Evolutionary conservation across 169 alveolate genomes (phyloP).

Genomic region (Plasmodium coatneyi): DNA sequence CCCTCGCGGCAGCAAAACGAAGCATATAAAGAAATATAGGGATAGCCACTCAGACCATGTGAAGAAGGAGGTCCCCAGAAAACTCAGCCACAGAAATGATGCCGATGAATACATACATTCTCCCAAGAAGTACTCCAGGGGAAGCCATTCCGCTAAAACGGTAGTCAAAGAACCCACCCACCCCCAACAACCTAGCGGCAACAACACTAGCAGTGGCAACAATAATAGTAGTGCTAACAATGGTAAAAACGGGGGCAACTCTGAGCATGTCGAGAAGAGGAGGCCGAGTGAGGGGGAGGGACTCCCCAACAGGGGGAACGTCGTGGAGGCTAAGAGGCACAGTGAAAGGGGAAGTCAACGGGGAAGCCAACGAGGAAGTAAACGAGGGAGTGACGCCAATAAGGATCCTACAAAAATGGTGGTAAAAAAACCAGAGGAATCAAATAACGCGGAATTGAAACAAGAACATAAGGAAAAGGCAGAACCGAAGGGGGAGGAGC

Average conservation of each 20-base stretch:
- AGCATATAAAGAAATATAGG: not conserved
- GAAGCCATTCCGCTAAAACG: not conserved
- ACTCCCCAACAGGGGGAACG: not conserved
- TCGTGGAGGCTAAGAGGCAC: not conserved
- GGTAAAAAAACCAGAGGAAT: not conserved
- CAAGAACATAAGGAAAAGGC: not conserved
- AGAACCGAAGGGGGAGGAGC: not conserved
- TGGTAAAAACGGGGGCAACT: not conserved
- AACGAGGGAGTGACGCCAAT: not conserved
- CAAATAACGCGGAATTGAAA: not conserved
- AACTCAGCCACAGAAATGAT: not conserved
- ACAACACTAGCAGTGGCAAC: not conserved
- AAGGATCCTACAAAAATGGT: not conserved
- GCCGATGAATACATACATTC: not conserved
- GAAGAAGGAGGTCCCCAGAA: not conserved
- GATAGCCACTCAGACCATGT: not conserved
- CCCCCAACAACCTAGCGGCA: not conserved
- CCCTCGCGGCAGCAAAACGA: not conserved
- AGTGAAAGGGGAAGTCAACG: not conserved
- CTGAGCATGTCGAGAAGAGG: not conserved
- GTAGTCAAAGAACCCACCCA: not conserved
- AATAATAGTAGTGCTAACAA: not conserved
- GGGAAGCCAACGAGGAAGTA: not conserved
- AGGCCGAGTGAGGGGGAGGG: not conserved
- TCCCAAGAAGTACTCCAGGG: not conserved